Percentiles rank a stretch among this genome's conserved stretches.
Conservation (phyloP, 805 yeast species). For the Sugiyamaella mastotermitis region DNA sequence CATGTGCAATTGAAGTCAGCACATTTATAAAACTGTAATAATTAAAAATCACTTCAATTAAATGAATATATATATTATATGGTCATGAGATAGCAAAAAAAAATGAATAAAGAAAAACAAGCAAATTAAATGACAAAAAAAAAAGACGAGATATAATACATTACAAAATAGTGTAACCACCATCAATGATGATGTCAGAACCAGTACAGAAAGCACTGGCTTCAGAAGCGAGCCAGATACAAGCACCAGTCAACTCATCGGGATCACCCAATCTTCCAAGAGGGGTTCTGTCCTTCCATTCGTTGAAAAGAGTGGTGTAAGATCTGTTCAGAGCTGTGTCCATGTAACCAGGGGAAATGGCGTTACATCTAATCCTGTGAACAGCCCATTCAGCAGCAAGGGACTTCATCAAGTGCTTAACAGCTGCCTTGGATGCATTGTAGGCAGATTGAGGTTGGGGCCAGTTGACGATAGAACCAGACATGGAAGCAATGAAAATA, state of each 20-base stretch:
- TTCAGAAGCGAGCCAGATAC: constrained; percentile 51
- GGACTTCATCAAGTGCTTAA: constrained; percentile 59
- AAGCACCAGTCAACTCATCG: constrained; percentile 61
- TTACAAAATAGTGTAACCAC: constrained; percentile 42
- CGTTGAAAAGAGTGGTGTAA: constrained; percentile 42
- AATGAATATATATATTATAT: too few relatives aligned
- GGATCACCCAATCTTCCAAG: constrained; percentile 67
- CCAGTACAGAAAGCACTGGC: constrained; percentile 63
- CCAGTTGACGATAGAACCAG: constrained; percentile 65
- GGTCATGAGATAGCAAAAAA: too few relatives aligned
- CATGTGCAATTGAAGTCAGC: too few relatives aligned
- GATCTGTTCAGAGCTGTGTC: constrained; percentile 63
- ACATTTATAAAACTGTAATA: too few relatives aligned
- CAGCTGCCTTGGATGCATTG: constrained; percentile 71
- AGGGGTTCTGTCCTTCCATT: constrained; percentile 63
- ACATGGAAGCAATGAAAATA: constrained; percentile 64
- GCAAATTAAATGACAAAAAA: too few relatives aligned
- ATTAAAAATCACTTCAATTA: too few relatives aligned
- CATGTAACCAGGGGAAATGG: constrained; percentile 65
- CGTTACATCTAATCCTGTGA: constrained; percentile 58
- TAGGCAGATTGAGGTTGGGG: constrained; percentile 68
- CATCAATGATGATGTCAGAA: constrained; percentile 60
- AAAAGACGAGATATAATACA: too few relatives aligned
- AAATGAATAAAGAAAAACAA: too few relatives aligned
- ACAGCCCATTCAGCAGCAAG: constrained; percentile 72